Conservation (phyloP, 1,284 basidiomycete species). For the Jaminaea rosea region DNA sequence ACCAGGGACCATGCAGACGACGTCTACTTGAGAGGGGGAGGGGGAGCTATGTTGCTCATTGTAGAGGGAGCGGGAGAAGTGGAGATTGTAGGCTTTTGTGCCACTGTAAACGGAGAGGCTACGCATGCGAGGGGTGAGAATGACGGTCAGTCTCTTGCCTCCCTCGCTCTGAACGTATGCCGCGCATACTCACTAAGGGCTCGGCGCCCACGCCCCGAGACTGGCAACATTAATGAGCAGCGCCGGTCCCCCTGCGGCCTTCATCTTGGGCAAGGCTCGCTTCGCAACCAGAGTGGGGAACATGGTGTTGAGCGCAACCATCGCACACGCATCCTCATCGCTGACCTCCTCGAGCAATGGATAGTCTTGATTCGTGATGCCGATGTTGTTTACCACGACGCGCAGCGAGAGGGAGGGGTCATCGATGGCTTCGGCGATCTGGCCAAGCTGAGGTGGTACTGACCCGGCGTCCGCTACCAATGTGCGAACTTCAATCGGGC, state of each 20-base stretch:
- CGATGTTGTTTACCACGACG: slow-evolving; percentile 12
- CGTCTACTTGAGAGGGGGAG: slow-evolving; percentile 2
- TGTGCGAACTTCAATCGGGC: neutral
- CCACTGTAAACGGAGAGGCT: slow-evolving; percentile 2
- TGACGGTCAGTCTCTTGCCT: neutral
- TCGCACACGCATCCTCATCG: slow-evolving; percentile 4
- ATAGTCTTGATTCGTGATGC: slow-evolving; percentile 7
- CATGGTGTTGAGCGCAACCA: slow-evolving; percentile 3
- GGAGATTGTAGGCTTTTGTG: slow-evolving; percentile 3
- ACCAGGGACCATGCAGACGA: slow-evolving; percentile 5
- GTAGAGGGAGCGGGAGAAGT: slow-evolving; percentile 5
- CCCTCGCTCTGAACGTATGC: neutral
- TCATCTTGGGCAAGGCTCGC: neutral
- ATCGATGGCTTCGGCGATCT: neutral
- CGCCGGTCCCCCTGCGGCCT: neutral
- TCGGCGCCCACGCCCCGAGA: slow-evolving; percentile 6
- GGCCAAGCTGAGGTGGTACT: neutral
- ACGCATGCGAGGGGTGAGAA: neutral
- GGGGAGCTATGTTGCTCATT: neutral
- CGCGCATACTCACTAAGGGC: slow-evolving; percentile 1
- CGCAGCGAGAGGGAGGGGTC: slow-evolving; percentile 1
- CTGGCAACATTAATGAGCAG: slow-evolving; percentile 6
- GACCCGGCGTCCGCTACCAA: neutral
- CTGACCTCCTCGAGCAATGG: slow-evolving; percentile 6
- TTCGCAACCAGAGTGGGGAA: neutral